Percentiles rank a stretch among this genome's conserved stretches.
Evolutionary conservation across 2,329 filamentous ascomycete genomes (phyloP).

Genomic region (Penicillium olsonii): DNA sequence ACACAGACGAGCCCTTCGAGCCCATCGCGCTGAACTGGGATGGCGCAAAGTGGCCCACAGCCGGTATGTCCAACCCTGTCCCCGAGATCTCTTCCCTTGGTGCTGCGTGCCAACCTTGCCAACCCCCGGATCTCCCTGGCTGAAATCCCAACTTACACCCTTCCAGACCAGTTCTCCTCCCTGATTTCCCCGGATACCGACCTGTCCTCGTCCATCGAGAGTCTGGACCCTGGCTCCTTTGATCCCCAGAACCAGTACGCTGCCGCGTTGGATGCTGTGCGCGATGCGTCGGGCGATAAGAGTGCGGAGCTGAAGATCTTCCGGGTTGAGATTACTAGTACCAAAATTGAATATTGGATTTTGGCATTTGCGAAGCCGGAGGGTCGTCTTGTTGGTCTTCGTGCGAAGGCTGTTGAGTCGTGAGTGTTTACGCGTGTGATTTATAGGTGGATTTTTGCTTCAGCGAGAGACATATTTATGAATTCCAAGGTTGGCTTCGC

Average conservation of each 20-base stretch:
- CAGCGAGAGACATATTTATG: not conserved
- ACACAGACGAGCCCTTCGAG: conserved; percentile 84
- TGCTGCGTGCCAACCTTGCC: no score
- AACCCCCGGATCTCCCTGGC: no score
- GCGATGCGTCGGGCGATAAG: conserved; percentile 34
- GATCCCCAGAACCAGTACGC: conserved; percentile 71
- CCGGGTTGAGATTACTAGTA: conserved; percentile 62
- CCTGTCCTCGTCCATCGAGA: conserved; percentile 52
- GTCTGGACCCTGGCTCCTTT: conserved; percentile 70
- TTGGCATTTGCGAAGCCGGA: conserved; percentile 62
- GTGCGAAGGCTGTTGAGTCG: conserved; percentile 75
- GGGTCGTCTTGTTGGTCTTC: conserved; percentile 71
- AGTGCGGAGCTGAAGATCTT: conserved; percentile 72
- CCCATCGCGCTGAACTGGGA: conserved; percentile 68
- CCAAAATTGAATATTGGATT: conserved; percentile 77
- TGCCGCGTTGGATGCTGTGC: conserved; percentile 56
- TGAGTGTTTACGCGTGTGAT: conserved; percentile 32
- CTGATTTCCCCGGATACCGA: conserved; percentile 54
- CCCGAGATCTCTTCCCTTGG: not conserved
- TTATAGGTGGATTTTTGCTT: not conserved
- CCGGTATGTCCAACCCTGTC: conserved; percentile 30
- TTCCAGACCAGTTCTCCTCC: conserved; percentile 66
- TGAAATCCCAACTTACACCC: not conserved
- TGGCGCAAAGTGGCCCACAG: conserved; percentile 36
- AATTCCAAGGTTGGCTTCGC: not conserved